phyloP scores from a whole-genome alignment of 495 filamentous ascomycete genomes.

The Tuber umbilicatum region DNA sequence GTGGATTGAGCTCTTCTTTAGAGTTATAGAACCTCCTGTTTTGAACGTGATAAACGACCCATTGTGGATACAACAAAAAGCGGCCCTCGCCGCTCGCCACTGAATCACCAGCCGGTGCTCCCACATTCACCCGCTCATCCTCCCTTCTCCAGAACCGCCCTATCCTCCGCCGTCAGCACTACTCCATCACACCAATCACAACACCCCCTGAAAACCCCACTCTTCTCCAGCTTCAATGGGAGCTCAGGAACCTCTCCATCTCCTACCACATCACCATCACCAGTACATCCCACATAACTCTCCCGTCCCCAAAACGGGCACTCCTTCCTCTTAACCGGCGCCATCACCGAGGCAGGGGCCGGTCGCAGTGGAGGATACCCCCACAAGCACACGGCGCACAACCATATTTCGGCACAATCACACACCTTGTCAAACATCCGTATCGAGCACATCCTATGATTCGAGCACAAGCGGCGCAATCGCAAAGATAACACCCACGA shows the following conservation, averaged over 20 bases:
- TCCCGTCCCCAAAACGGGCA: constrained; percentile 11
- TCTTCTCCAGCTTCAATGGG: neutral
- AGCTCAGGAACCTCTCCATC: neutral
- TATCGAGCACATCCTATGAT: constrained; percentile 1
- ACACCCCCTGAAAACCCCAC: constrained; percentile 15
- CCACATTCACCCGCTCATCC: neutral
- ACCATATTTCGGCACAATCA: constrained; percentile 25
- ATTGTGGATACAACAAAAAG: neutral
- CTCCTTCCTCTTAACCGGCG: neutral
- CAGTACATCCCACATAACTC: constrained; percentile 6
- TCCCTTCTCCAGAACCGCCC: constrained; percentile 1
- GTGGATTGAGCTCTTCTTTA: neutral
- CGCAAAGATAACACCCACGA: constrained; percentile 10
- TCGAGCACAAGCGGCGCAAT: constrained; percentile 22
- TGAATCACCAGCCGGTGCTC: neutral
- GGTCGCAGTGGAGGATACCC: neutral
- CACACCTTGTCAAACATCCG: constrained; percentile 7
- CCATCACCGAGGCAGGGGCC: neutral
- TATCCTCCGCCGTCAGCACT: constrained; percentile 21
- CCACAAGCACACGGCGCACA: constrained; percentile 15
- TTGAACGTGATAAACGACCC: neutral
- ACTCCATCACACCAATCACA: constrained; percentile 34
- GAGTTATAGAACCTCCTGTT: neutral
- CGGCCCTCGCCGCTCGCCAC: neutral
- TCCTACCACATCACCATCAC: constrained; percentile 1